Evolutionary conservation across 2,329 filamentous ascomycete genomes (phyloP), one percentile per base, ranked within the genome.

Genomic region (Calonectria pauciramosa): DNA sequence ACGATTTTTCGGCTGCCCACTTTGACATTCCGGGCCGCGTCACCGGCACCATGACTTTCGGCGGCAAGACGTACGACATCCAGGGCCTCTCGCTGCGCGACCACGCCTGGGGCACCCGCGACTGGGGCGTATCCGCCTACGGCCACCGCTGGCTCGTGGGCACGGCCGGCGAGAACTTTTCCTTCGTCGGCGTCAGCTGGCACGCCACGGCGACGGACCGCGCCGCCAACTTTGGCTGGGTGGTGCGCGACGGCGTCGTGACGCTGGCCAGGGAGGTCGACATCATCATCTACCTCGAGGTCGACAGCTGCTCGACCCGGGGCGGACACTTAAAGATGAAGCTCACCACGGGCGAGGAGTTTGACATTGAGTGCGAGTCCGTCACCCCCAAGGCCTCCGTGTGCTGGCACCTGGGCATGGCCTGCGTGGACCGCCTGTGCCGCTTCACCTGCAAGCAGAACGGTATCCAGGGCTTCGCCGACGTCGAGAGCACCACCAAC

Each of bases 371-470:
- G 18, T 59, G 51, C 11, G 51, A 56, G 28, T 30, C 66, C 0
- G 51, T 59, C 3, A 54, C 65, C 8, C 36, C 51, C n/a, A 59
- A 56, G 51, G 51, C 66, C 14, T 38, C 51, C 0, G 51, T 68
- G 34, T 56, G 66, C 36, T 68, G 66, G 66, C 66, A 68, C 23
- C 26, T 56, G 7, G 66, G 66, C 8, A 68, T 68, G 66, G 66
- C 66, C 4, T 68, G 66, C 11, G 66, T 68, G 26, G 66, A 68
- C 20, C 51, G 51, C 23, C 16, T 68, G 16, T 68, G 66, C 30
- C 34, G 11, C 7, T 68, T 68, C 66, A 68, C 51, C 2, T 41
- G 34, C 51, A 68, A 68, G 66, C 30, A 47, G 51, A 68, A 44
- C 18, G 66, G 66, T 10, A 28, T 68, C 30, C 36, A 68, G 14